Percentiles rank a stretch among this genome's conserved stretches.
Conservation (phyloP, 306 rosid genomes). For the Luffa aegyptiaca region DNA sequence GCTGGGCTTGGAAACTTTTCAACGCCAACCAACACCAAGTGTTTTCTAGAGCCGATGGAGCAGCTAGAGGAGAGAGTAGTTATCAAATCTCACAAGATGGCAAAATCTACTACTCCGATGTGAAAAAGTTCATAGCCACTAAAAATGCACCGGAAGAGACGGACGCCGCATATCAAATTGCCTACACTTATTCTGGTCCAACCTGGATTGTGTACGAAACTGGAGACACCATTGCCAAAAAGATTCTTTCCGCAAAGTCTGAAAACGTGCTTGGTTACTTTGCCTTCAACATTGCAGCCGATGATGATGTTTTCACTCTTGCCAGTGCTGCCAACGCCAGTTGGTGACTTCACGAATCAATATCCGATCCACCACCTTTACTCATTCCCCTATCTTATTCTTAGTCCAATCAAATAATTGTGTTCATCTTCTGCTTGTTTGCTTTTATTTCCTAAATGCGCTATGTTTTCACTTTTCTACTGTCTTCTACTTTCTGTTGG, state of each 20-base stretch:
- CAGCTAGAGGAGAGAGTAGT: not conserved
- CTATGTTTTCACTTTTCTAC: too few relatives aligned
- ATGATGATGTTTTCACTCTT: not conserved
- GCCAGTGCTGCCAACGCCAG: not conserved
- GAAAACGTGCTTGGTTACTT: not conserved
- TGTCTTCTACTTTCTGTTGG: too few relatives aligned
- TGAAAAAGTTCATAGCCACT: not conserved
- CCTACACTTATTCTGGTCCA: not conserved
- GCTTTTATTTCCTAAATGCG: too few relatives aligned
- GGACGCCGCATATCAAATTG: not conserved
- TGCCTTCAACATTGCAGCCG: not conserved
- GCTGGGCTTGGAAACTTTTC: not conserved
- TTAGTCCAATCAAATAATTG: too few relatives aligned
- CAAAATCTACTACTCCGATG: not conserved
- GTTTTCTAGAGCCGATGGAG: not conserved
- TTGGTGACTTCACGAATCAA: not conserved
- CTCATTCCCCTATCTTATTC: too few relatives aligned
- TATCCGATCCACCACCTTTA: too few relatives aligned
- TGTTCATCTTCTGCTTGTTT: too few relatives aligned
- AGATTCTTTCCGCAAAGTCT: not conserved
- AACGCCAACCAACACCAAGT: not conserved
- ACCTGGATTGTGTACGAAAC: not conserved
- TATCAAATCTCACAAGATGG: not conserved
- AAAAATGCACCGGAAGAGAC: too few relatives aligned
- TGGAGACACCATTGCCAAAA: not conserved